phyloP scores from a whole-genome alignment of 495 filamentous ascomycete genomes.

The Diplogelasinospora grovesii region DNA sequence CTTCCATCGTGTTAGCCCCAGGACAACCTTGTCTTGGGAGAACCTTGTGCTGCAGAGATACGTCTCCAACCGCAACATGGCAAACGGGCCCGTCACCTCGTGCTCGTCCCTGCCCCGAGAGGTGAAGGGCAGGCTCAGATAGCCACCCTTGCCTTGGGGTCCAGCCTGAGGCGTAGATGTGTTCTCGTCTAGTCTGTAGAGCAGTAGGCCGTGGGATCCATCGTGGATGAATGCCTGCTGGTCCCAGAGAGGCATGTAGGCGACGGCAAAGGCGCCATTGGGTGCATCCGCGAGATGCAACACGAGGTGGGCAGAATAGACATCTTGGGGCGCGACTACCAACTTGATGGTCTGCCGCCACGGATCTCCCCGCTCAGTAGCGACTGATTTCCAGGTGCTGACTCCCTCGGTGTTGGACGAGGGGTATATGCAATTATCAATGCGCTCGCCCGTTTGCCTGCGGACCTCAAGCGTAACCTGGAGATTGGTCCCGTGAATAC shows the following conservation, averaged over 20 bases:
- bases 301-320: slow-evolving; percentile 77
- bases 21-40: slow-evolving; percentile 84
- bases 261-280: slow-evolving; percentile 78
- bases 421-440: slow-evolving; percentile 81
- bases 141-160: slow-evolving; percentile 64
- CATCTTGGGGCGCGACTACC: slow-evolving; percentile 70
- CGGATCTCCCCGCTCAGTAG: slow-evolving; percentile 64
- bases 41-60: slow-evolving; percentile 94
- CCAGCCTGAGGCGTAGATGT: slow-evolving; percentile 51
- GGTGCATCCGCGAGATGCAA: slow-evolving; percentile 83
- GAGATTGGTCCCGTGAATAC: slow-evolving; percentile 61
- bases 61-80: slow-evolving; percentile 71
- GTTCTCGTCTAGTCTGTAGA: slow-evolving; percentile 87
- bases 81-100: slow-evolving; percentile 68
- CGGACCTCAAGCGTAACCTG: slow-evolving; percentile 88
- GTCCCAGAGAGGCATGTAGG: slow-evolving; percentile 92
- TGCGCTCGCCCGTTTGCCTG: slow-evolving; percentile 64
- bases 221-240: slow-evolving; percentile 86
- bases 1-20: slow-evolving; percentile 81
- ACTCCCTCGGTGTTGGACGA: slow-evolving; percentile 67
- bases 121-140: slow-evolving; percentile 75
- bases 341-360: slow-evolving; percentile 89
- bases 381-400: slow-evolving; percentile 83
- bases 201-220: slow-evolving; percentile 68
- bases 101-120: slow-evolving; percentile 56